Percentiles rank a stretch among this genome's conserved stretches.
Evolutionary conservation across 257 asterid species (phyloP).

Genomic region (Salvia miltiorrhiza): DNA sequence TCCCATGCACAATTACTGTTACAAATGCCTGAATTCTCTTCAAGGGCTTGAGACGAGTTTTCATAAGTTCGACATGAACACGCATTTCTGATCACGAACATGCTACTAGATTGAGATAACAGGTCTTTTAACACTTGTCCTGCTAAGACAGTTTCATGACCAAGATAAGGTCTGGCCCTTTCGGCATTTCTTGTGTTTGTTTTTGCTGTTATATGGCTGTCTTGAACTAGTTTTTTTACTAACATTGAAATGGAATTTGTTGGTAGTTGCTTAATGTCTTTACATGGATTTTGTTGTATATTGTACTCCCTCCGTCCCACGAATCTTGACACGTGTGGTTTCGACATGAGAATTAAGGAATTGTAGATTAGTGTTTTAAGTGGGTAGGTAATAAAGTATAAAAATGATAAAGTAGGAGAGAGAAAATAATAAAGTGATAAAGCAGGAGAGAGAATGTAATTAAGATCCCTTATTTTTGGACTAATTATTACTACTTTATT

Average conservation of each 20-base stretch:
- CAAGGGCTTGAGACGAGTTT: neutral
- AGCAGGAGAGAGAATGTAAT: too few relatives aligned
- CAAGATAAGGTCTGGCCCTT: neutral
- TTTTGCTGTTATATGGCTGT: neutral
- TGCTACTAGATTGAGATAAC: neutral
- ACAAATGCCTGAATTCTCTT: neutral
- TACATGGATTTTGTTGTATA: neutral
- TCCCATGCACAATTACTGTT: neutral
- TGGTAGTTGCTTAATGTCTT: neutral
- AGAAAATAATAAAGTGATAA: too few relatives aligned
- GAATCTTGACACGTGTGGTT: too few relatives aligned
- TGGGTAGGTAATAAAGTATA: too few relatives aligned
- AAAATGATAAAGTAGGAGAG: too few relatives aligned
- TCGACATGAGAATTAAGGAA: too few relatives aligned
- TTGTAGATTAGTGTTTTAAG: too few relatives aligned
- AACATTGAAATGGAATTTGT: neutral
- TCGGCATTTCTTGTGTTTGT: neutral
- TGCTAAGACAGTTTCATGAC: neutral
- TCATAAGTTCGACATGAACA: neutral
- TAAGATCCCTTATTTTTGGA: too few relatives aligned
- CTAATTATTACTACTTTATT: too few relatives aligned
- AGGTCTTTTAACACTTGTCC: neutral
- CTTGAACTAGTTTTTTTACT: neutral
- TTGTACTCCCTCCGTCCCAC: too few relatives aligned
- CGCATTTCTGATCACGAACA: neutral